Percentiles rank a stretch among this genome's conserved stretches.
Conservation (phyloP, 2,329 filamentous ascomycete genomes). For the Neonectria hederae region DNA sequence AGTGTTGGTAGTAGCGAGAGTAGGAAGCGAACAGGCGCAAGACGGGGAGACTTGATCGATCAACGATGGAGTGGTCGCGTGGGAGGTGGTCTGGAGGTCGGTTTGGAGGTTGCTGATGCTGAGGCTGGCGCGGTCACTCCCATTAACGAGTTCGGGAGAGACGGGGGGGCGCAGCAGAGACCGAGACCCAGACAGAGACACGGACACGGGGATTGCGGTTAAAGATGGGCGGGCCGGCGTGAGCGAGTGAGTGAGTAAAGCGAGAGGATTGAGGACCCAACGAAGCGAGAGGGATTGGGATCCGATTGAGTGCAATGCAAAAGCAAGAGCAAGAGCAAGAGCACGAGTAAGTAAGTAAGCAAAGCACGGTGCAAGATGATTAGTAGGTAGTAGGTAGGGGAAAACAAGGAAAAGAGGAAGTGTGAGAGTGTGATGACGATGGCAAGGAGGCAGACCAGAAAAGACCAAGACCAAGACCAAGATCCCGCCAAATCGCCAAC, state of each 20-base stretch:
- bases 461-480: not conserved
- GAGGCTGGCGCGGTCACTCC: constrained; percentile 10
- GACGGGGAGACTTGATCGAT: constrained; percentile 34
- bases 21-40: constrained; percentile 24
- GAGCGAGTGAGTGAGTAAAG: constrained; percentile 8
- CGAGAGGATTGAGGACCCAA: constrained; percentile 14
- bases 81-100: not conserved
- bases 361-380: not conserved
- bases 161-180: constrained; percentile 26
- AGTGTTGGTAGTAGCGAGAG: constrained; percentile 33
- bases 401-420: constrained; percentile 17
- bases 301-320: not conserved
- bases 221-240: constrained; percentile 4
- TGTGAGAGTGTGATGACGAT: constrained; percentile 40
- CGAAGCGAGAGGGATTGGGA: constrained; percentile 13
- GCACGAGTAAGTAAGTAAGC: constrained; percentile 12
- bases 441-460: constrained; percentile 30
- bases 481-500: not conserved
- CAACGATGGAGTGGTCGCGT: constrained; percentile 36
- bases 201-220: constrained; percentile 1
- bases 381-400: not conserved
- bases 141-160: constrained; percentile 17
- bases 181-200: not conserved
- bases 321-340: not conserved
- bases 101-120: not conserved